Evolutionary conservation across 768 basidiomycete genomes (phyloP), one percentile per base, ranked within the genome.

Genomic region (Podaxis sp.): DNA sequence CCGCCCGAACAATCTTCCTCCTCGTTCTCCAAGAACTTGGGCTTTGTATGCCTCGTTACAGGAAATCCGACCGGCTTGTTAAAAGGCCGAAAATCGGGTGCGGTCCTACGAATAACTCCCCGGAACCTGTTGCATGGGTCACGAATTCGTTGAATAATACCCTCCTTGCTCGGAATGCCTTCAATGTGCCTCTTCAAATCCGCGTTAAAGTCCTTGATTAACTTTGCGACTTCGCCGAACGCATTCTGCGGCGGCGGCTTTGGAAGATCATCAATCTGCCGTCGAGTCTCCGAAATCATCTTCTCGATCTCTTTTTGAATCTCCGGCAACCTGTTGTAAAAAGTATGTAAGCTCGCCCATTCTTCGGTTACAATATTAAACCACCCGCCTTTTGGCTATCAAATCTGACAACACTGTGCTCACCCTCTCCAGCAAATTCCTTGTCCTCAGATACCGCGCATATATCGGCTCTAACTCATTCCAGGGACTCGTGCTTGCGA

Each of bases 331-430:
- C 90, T 91, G 17, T 6, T n/a, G 22, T 30, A 22, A 71, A 75
- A 2, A 46, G 83, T 77, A 68, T 28, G 88, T 86, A 0, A 86
- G 71, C 24, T 82, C 79, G 0, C 84, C 83, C 0, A 88, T 67
- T n/a, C 86, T 79, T 1, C 70, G n/a, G 22, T 30, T 8, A 5
- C 22, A 64, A 28, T 30, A 28, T 4, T 15, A 26, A 46, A 20
- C 4, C 5, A 72, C 76, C 1, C 58, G 88, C 90, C 86, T 75
- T 65, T 84, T 85, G 0, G 80, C 73, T 40, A 91, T 88, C 2
- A 89, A 72, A 30, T 87, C 84, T 0, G 88, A 88, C 0, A 93
- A 70, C 6, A 89, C 81, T 0, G 72, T 64, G 60, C 89, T 89
- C 41, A 92, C 71, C 4, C 82, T 75, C 26, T 82, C 81, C 0